Percentiles rank a stretch among this genome's conserved stretches.
These are phyloP conservation scores for Saccharomyces hybrid DNA, from an alignment of 1,139 yeast genomes.

Conservation along the genomic window DNA sequence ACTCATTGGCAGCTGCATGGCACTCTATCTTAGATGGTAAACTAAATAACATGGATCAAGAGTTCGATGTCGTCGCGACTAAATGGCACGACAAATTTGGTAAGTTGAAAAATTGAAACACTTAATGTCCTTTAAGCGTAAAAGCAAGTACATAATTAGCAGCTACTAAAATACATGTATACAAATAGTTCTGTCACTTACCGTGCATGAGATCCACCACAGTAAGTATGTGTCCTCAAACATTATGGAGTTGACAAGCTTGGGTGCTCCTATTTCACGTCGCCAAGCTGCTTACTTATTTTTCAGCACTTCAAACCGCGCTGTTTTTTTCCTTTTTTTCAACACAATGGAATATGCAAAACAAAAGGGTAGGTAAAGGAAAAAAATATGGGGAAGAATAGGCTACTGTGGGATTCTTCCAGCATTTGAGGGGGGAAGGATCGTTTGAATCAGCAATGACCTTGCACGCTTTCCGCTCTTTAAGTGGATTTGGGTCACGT, in stretches of 20 bases:
- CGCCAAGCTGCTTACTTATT: too few relatives aligned
- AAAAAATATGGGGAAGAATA: not conserved
- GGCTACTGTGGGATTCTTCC: not conserved
- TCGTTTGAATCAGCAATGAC: not conserved
- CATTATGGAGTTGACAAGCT: too few relatives aligned
- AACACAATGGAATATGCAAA: not conserved
- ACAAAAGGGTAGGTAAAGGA: not conserved
- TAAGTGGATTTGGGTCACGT: too few relatives aligned
- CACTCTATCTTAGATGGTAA: constrained; percentile 18
- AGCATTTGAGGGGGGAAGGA: too few relatives aligned
- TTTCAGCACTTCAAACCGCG: constrained; percentile 1
- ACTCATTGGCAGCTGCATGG: constrained; percentile 21
- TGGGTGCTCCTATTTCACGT: too few relatives aligned
- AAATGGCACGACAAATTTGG: constrained; percentile 24
- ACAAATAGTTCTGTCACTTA: too few relatives aligned
- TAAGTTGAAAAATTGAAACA: constrained; percentile 9
- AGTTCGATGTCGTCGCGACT: constrained; percentile 13
- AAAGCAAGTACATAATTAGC: too few relatives aligned
- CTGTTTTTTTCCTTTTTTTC: not conserved
- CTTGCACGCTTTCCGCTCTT: not conserved
- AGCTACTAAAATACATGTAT: too few relatives aligned
- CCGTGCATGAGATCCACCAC: not conserved
- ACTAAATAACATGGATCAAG: constrained; percentile 10
- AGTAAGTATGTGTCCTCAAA: not conserved
- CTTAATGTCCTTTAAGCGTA: not conserved